These are phyloP conservation scores for Moesziomyces antarcticus DNA, from an alignment of 1,284 basidiomycete species.

Conservation along the genomic window DNA sequence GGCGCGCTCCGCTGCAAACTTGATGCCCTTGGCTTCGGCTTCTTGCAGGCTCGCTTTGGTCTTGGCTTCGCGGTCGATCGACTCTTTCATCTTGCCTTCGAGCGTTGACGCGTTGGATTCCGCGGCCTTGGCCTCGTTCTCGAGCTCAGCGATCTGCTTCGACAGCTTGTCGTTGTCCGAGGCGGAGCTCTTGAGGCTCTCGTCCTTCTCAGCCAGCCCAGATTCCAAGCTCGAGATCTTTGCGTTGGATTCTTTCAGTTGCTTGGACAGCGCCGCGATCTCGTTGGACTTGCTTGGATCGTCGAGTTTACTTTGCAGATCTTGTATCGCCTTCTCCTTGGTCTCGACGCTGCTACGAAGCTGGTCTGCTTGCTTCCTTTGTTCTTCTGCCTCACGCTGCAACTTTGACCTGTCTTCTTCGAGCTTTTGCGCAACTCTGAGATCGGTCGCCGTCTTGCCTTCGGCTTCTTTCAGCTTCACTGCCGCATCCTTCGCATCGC, in stretches of 20 bases:
- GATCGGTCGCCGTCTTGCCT: slow-evolving; percentile 5
- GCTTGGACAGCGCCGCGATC: slow-evolving; percentile 27
- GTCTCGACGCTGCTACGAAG: slow-evolving; percentile 13
- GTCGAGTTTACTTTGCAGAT: slow-evolving; percentile 40
- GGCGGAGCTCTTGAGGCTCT: slow-evolving; percentile 16
- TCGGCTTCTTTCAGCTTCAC: slow-evolving; percentile 21
- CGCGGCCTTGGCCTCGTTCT: slow-evolving; percentile 12
- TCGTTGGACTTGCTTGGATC: slow-evolving; percentile 44
- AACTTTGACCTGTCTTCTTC: slow-evolving; percentile 24
- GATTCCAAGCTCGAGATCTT: slow-evolving; percentile 32
- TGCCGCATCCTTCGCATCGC: slow-evolving; percentile 8
- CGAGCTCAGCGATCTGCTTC: slow-evolving; percentile 17
- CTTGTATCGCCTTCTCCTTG: slow-evolving; percentile 15
- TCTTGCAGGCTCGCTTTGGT: slow-evolving; percentile 16
- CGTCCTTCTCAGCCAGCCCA: slow-evolving; percentile 21
- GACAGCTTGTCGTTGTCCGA: slow-evolving; percentile 16
- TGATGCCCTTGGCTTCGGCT: slow-evolving; percentile 2
- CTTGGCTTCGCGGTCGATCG: slow-evolving; percentile 21
- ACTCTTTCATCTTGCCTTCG: slow-evolving; percentile 22
- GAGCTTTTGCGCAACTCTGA: slow-evolving; percentile 20
- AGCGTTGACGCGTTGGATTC: slow-evolving; percentile 9
- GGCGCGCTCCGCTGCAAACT: slow-evolving; percentile 4
- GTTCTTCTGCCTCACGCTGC: slow-evolving; percentile 18
- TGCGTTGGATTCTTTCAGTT: slow-evolving; percentile 15
- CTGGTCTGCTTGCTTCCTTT: slow-evolving; percentile 25